phyloP scores from a whole-genome alignment of 2,329 filamentous ascomycete species.

The Penicillium sp. region DNA sequence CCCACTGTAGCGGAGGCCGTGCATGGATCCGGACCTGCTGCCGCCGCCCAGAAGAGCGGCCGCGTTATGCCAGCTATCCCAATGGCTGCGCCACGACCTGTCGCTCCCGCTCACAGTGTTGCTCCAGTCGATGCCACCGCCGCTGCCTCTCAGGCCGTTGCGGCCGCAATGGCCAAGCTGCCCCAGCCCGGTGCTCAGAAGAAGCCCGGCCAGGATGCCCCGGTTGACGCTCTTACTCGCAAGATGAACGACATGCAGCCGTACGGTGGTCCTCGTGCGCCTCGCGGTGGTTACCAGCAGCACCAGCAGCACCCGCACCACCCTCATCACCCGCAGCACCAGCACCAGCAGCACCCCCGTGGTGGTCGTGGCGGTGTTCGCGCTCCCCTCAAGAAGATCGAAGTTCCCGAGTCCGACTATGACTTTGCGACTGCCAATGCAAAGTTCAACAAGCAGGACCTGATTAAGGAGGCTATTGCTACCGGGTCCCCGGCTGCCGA shows the following conservation, averaged over 20 bases:
- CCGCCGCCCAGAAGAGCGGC: slow-evolving; percentile 48
- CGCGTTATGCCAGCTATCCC: slow-evolving; percentile 56
- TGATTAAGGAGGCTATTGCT: slow-evolving; percentile 87
- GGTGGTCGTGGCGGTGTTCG: slow-evolving; percentile 57
- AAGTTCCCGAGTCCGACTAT: slow-evolving; percentile 88
- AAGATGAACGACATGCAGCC: slow-evolving; percentile 55
- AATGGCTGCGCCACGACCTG: slow-evolving; percentile 45
- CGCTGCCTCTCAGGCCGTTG: slow-evolving; percentile 50
- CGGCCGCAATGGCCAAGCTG: slow-evolving; percentile 59
- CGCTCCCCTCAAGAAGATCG: slow-evolving; percentile 69
- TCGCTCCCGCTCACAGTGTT: slow-evolving; percentile 34
- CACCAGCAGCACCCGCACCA: slow-evolving; percentile 19
- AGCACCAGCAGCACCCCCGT: slow-evolving; percentile 37
- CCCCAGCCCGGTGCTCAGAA: slow-evolving; percentile 47
- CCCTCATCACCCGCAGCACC: slow-evolving; percentile 38
- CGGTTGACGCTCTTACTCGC: slow-evolving; percentile 52
- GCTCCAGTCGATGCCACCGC: slow-evolving; percentile 52
- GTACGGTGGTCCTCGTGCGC: slow-evolving; percentile 45
- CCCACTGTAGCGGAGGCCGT: slow-evolving; percentile 46
- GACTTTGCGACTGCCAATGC: slow-evolving; percentile 88
- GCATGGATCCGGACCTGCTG: slow-evolving; percentile 36
- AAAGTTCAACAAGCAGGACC: slow-evolving; percentile 86
- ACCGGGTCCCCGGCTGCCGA: slow-evolving; percentile 70
- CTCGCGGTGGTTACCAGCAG: slow-evolving; percentile 46
- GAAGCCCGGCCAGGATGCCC: slow-evolving; percentile 41